Base-by-base conservation (phyloP, 805 yeast genomes). In the Tetrapisispora phaffii region DNA sequence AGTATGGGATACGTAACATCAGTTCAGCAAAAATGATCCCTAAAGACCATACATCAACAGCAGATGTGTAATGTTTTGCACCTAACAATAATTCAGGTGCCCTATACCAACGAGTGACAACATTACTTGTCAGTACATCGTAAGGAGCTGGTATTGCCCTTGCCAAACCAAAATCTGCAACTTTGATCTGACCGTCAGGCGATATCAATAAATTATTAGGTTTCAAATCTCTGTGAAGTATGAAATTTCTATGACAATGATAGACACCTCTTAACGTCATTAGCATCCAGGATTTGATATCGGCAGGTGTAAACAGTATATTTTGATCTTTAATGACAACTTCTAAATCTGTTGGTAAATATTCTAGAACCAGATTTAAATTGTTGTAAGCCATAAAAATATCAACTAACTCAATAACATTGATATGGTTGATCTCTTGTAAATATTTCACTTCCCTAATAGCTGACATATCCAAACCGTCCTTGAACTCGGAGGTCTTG, bases 401-500 rank as follows among this genome's bases (percentile, higher is more conserved):
- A 60, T 93, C 97, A 2, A 87, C 72, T 43, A 93, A 71, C 58
- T 86, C 95, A 50, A 93, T 90, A 19, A 93, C 84, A 58, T 89
- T 89, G 19, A 68, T 72, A 60, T 85, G 89, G 40, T 75, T 74
- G 44, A 89, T 62, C 55, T 89, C 97, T 57, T 85, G 95, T 19
- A 88, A 67, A 56, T 84, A 87, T 57, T 88, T 89, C 50, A 88
- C 87, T 61, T 89, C 97, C 52, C 97, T 64, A n/a, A 88, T 76
- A 33, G 98, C 98, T 22, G 95, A 84, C 96, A 93, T 90, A 66
- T 93, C 98, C 43, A 93, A 68, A 0, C 99, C 99, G 67, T 93
- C 97, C 62, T 88, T 87, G 69, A 89, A 89, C 48, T 84, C 81
- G 1, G 95, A 94, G 0, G 95, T 83, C 58, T 93, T 93, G 72